These are phyloP conservation scores for Coprinopsis sp. DNA, from an alignment of 768 basidiomycete genomes.

Conservation along the genomic window DNA sequence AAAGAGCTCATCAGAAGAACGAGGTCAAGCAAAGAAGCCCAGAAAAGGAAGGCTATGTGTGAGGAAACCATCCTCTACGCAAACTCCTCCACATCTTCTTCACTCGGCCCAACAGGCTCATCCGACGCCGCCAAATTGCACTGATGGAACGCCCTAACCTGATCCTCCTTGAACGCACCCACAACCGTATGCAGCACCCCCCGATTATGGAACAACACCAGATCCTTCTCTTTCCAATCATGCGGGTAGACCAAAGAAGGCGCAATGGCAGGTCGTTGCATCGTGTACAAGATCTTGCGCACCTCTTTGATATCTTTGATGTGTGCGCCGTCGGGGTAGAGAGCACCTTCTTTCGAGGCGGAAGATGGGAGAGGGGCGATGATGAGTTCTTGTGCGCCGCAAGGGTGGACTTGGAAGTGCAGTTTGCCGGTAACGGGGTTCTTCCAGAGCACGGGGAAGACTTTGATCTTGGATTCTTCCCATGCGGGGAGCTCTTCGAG, in stretches of 20 bases:
- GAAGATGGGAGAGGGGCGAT: constrained; percentile 70
- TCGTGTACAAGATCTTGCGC: constrained; percentile 70
- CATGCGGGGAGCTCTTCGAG: constrained; percentile 67
- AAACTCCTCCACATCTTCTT: constrained; percentile 62
- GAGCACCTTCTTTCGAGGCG: constrained; percentile 51
- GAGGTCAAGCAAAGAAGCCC: not conserved
- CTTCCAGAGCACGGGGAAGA: constrained; percentile 80
- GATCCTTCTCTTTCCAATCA: constrained; percentile 69
- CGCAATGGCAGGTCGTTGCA: constrained; percentile 87
- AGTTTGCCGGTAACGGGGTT: constrained; percentile 80
- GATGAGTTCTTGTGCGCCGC: constrained; percentile 60
- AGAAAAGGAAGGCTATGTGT: too few species aligned
- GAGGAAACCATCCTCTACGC: constrained; percentile 40
- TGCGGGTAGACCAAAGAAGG: constrained; percentile 86
- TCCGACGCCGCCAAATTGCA: constrained; percentile 84
- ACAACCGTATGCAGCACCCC: constrained; percentile 78
- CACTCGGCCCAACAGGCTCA: constrained; percentile 61
- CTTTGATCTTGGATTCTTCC: constrained; percentile 70
- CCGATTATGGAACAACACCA: constrained; percentile 84
- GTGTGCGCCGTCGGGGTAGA: constrained; percentile 81
- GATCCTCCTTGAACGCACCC: constrained; percentile 64
- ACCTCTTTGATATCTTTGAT: constrained; percentile 70
- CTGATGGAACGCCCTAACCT: constrained; percentile 76
- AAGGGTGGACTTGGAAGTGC: constrained; percentile 90
- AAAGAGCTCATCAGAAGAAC: not conserved